These are phyloP conservation scores for Penicillium angulare DNA, from an alignment of 495 filamentous ascomycete genomes.

Conservation along the genomic window DNA sequence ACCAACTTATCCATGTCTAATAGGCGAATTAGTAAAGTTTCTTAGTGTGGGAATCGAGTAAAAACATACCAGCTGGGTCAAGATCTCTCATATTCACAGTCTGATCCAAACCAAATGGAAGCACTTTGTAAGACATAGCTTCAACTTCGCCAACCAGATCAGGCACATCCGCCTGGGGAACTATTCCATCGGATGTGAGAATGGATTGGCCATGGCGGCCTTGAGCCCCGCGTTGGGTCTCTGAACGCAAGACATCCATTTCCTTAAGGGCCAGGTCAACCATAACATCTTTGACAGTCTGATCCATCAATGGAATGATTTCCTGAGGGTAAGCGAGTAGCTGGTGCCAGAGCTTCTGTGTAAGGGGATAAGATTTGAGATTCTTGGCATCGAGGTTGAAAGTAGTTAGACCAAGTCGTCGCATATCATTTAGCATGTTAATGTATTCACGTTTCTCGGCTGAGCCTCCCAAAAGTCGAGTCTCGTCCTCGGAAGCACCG, in stretches of 20 bases:
- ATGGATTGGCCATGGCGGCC: slow-evolving; percentile 24
- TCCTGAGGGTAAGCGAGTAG: slow-evolving; percentile 89
- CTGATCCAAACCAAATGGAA: slow-evolving; percentile 85
- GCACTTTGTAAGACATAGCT: slow-evolving; percentile 74
- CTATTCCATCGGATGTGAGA: slow-evolving; percentile 68
- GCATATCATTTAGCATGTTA: slow-evolving; percentile 85
- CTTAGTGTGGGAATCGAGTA: background rate
- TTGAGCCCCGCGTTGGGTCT: slow-evolving; percentile 46
- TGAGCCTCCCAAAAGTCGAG: slow-evolving; percentile 55
- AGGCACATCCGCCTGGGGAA: slow-evolving; percentile 75
- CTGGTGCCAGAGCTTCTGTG: slow-evolving; percentile 92
- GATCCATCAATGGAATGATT: slow-evolving; percentile 96
- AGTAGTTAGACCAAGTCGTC: slow-evolving; percentile 73
- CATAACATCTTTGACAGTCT: slow-evolving; percentile 88
- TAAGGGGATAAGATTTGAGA: slow-evolving; percentile 89
- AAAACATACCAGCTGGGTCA: slow-evolving; percentile 71
- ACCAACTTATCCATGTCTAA: slow-evolving; percentile 93
- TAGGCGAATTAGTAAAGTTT: background rate
- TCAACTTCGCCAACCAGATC: slow-evolving; percentile 65
- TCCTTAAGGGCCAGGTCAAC: slow-evolving; percentile 81
- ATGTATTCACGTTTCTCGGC: slow-evolving; percentile 75
- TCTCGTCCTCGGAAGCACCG: slow-evolving; percentile 75
- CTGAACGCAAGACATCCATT: slow-evolving; percentile 66
- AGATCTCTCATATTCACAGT: slow-evolving; percentile 92
- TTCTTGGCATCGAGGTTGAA: slow-evolving; percentile 88